Percentiles rank a stretch among this genome's conserved stretches.
Conservation (phyloP, 2,329 filamentous ascomycete genomes). For the Ceratocystis ficicola region DNA sequence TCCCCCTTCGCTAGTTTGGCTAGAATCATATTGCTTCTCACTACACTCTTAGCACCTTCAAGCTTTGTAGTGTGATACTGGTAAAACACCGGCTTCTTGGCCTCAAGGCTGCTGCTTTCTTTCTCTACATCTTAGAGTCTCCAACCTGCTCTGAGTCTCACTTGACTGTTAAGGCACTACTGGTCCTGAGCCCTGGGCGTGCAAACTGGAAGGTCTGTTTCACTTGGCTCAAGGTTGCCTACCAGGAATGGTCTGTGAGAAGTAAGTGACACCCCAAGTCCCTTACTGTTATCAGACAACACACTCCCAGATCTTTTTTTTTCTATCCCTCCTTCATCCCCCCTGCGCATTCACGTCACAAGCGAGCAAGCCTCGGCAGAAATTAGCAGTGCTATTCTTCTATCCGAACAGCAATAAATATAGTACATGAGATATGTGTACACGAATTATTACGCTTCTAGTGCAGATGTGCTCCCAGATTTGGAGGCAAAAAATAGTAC, state of each 20-base stretch:
- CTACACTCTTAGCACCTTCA: neutral
- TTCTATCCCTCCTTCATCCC: neutral
- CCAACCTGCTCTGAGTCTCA: neutral
- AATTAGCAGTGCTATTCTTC: neutral
- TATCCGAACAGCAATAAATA: neutral
- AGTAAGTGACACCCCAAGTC: neutral
- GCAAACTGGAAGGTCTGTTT: neutral
- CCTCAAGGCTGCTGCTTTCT: neutral
- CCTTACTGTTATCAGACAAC: neutral
- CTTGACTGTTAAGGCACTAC: neutral
- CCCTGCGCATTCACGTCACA: neutral
- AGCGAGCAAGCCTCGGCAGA: neutral
- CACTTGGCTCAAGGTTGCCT: neutral
- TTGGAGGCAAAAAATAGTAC: neutral
- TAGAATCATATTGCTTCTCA: neutral
- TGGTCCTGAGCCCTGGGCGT: neutral
- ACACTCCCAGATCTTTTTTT: neutral
- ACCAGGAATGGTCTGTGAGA: neutral
- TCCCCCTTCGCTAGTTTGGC: neutral
- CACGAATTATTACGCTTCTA: neutral
- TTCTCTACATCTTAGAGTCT: neutral
- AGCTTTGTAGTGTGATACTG: neutral
- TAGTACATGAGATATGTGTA: neutral
- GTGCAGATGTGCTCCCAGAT: neutral
- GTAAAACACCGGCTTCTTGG: neutral